Base-by-base conservation (phyloP, 768 basidiomycete genomes). In the Megacollybia marginata region DNA sequence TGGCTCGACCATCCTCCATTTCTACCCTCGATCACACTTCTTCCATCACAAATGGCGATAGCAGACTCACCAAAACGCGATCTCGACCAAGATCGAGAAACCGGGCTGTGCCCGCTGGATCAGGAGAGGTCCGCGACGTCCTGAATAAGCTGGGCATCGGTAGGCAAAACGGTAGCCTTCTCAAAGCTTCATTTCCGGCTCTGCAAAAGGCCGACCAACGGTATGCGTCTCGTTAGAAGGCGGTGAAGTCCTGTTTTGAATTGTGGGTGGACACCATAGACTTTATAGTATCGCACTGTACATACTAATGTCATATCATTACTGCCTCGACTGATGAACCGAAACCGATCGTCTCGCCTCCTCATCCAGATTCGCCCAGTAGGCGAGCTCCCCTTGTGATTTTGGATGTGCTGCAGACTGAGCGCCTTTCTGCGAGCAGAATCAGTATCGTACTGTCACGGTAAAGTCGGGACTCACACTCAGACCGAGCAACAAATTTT, bases 321-420 rank as follows among this genome's bases (percentile, higher is more conserved):
- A 28, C 23, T 28, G 23, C 23, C 23, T 28, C 23, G 23, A 58
- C 59, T 69, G 69, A 34, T 65, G 63, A 1, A 62, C 62, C 35
- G 70, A 61, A 49, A 82, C 65, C 59, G 77, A 76, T 49, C 82
- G 68, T 55, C 76, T 71, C 33, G 88, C 81, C 56, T 89, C 84
- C 60, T 93, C 92, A 58, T 92, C 89, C 49, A 86, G 73, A 55
- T 90, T 82, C 4, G 86, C 77, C 88, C 92, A 96, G 64, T 84
- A 92, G 4, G 80, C 81, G 36, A 92, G 77, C 59, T 97, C 94
- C 51, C 80, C 79, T 61, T 95, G 93, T 1, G 86, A 76, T 62
- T 91, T 91, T 1, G 87, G 81, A 62, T 96, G 93, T 6, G 82
- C 83, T 2, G 79, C 82, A 42, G 82, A 72, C 42, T 80, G 82